Conservation (phyloP, 768 basidiomycete species). For the Naganishia onofrii region DNA sequence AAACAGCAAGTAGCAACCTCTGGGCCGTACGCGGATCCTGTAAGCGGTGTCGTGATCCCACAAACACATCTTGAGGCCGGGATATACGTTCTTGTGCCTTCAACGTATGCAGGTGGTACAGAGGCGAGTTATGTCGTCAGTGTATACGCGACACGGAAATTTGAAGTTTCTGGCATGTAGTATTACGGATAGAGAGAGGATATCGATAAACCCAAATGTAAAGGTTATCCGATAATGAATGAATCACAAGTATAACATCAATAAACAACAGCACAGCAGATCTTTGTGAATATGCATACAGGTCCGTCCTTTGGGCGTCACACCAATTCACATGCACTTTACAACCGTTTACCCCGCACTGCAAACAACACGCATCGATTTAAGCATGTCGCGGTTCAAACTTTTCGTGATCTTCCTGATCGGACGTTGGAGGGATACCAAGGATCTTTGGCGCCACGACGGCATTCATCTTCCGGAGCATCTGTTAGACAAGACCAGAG, state of each 20-base stretch:
- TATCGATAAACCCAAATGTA: no score
- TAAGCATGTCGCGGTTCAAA: slow-evolving; percentile 21
- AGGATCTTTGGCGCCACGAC: slow-evolving; percentile 41
- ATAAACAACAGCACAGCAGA: neutral
- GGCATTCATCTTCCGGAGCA: slow-evolving; percentile 44
- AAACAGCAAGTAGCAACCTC: slow-evolving; percentile 62
- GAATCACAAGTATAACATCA: neutral
- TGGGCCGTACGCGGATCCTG: slow-evolving; percentile 72
- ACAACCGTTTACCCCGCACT: no score
- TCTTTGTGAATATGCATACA: neutral
- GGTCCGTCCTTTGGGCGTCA: neutral
- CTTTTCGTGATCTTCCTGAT: slow-evolving; percentile 14
- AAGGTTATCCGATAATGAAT: slow-evolving; percentile 4
- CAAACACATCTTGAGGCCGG: slow-evolving; percentile 60
- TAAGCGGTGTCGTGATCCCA: slow-evolving; percentile 66
- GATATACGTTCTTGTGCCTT: slow-evolving; percentile 70
- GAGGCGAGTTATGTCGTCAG: neutral
- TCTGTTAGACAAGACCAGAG: slow-evolving; percentile 26
- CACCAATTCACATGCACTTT: no score
- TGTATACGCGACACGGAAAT: slow-evolving; percentile 1
- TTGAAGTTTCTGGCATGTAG: neutral
- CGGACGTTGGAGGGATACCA: slow-evolving; percentile 25
- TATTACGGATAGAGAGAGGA: neutral
- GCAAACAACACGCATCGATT: no score
- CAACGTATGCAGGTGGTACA: slow-evolving; percentile 64